Conservation (phyloP, 2,329 filamentous ascomycete species). For the Dothideomycetes sp. region DNA sequence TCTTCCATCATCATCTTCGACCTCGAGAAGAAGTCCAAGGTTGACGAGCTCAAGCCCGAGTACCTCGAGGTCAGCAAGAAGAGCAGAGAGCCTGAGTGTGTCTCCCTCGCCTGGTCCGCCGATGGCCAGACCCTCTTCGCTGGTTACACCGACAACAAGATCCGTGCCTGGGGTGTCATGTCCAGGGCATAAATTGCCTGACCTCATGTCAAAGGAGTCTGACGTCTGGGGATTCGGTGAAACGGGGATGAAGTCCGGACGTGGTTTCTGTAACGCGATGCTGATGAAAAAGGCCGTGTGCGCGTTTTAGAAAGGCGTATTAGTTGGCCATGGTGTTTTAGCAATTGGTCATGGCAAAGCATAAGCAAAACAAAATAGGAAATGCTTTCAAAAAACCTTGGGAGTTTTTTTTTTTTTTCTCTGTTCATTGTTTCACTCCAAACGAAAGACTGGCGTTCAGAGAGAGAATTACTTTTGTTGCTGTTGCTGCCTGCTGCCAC, state of each 20-base stretch:
- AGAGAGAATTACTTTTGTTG: too few species aligned
- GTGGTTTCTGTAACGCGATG: neutral
- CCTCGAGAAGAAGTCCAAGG: conserved; percentile 99
- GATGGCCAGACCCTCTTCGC: conserved; percentile 99
- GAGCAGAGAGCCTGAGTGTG: conserved; percentile 96
- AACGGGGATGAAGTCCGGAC: conserved; percentile 10
- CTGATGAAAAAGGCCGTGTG: neutral
- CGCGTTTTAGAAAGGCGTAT: neutral
- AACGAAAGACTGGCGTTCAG: too few species aligned
- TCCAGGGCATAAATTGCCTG: conserved; percentile 49
- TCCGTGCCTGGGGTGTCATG: conserved; percentile 96
- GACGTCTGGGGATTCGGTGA: neutral
- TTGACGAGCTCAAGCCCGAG: conserved; percentile 98
- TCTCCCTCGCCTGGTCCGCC: conserved; percentile 93
- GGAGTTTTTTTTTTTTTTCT: too few species aligned
- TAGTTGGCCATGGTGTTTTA: too few species aligned
- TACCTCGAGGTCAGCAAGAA: conserved; percentile 96
- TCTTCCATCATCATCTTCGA: conserved; percentile 99
- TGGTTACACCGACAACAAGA: conserved; percentile 99
- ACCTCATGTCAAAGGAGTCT: neutral
- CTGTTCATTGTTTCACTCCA: too few species aligned
- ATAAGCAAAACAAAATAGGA: too few species aligned
- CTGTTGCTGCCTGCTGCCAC: too few species aligned
- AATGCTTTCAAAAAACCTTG: too few species aligned
- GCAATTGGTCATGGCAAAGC: too few species aligned